Percentiles rank a stretch among this genome's conserved stretches.
These are phyloP conservation scores for Ophiostoma ips DNA, from an alignment of 2,329 filamentous ascomycete genomes.

Conservation along the genomic window DNA sequence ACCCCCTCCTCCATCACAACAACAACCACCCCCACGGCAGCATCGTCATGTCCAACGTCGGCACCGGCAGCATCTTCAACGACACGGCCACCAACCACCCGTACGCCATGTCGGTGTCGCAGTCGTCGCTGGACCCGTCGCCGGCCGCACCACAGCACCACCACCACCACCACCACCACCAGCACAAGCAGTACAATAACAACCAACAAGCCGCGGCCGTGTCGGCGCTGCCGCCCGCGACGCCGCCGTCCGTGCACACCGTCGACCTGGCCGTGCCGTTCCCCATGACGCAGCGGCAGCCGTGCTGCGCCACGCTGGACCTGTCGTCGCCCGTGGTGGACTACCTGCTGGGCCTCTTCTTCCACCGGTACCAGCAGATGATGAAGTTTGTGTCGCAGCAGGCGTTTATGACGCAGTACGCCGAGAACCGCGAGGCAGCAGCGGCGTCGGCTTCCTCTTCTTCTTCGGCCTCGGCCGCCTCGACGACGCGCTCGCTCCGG, in stretches of 20 bases:
- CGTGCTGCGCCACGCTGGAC: not conserved
- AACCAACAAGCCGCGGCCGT: too few relatives aligned
- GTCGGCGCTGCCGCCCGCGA: not conserved
- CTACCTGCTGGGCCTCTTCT: conserved; percentile 7
- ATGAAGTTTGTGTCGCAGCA: conserved; percentile 9
- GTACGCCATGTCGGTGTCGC: not conserved
- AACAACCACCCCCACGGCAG: not conserved
- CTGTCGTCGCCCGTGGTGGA: conserved; percentile 5
- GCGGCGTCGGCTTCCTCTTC: too few relatives aligned
- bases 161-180: not conserved
- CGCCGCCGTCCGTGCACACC: not conserved
- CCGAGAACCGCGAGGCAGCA: not conserved
- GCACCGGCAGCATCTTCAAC: not conserved
- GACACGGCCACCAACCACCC: not conserved
- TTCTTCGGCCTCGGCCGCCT: too few relatives aligned
- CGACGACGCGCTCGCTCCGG: not conserved
- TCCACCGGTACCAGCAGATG: conserved; percentile 9
- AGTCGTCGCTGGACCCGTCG: not conserved
- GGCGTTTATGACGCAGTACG: conserved; percentile 3
- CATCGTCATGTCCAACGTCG: not conserved
- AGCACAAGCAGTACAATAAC: not conserved
- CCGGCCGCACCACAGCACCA: not conserved
- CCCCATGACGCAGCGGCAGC: not conserved
- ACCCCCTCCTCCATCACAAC: not conserved
- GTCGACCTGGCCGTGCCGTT: not conserved